Evolutionary conservation across 352 stramenopile species (phyloP).

Genomic region (Phytophthora fragariae): DNA sequence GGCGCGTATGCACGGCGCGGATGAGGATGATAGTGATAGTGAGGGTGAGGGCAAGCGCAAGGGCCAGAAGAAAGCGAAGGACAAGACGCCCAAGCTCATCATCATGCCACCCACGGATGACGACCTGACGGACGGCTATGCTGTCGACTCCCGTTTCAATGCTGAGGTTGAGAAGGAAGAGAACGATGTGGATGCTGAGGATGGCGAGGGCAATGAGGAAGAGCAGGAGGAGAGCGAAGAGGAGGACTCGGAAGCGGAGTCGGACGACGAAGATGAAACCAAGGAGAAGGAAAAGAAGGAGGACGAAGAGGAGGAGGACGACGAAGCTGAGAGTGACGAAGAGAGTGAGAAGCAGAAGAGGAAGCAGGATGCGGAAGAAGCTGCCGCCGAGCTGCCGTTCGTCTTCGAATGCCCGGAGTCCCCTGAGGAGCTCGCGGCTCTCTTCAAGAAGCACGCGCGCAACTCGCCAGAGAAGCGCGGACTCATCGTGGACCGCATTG

Average conservation of each 20-base stretch:
- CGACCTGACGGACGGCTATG: slow-evolving; percentile 90
- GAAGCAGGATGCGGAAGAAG: slow-evolving; percentile 55
- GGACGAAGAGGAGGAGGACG: slow-evolving; percentile 58
- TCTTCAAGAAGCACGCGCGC: slow-evolving; percentile 92
- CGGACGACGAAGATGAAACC: slow-evolving; percentile 51
- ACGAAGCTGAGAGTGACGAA: slow-evolving; percentile 60
- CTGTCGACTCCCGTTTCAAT: slow-evolving; percentile 69
- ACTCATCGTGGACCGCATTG: slow-evolving; percentile 93
- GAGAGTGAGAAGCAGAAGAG: slow-evolving; percentile 86
- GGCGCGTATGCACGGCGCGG: slow-evolving; percentile 94
- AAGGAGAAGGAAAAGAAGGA: slow-evolving; percentile 45
- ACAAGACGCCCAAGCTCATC: slow-evolving; percentile 65
- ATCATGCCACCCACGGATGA: slow-evolving; percentile 89
- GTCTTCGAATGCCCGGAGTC: slow-evolving; percentile 95
- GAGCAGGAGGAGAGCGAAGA: slow-evolving; percentile 50
- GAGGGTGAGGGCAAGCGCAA: slow-evolving; percentile 55
- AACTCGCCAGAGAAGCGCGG: slow-evolving; percentile 74
- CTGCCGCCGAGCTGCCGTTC: slow-evolving; percentile 92
- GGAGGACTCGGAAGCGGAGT: slow-evolving; percentile 53
- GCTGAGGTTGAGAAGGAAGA: slow-evolving; percentile 63
- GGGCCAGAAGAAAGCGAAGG: slow-evolving; percentile 58
- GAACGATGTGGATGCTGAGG: slow-evolving; percentile 60
- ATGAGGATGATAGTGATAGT: slow-evolving; percentile 70
- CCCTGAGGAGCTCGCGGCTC: slow-evolving; percentile 86
- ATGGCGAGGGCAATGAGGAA: slow-evolving; percentile 63